Conservation (phyloP, 1,284 basidiomycete species). For the Ustilago hordei region DNA sequence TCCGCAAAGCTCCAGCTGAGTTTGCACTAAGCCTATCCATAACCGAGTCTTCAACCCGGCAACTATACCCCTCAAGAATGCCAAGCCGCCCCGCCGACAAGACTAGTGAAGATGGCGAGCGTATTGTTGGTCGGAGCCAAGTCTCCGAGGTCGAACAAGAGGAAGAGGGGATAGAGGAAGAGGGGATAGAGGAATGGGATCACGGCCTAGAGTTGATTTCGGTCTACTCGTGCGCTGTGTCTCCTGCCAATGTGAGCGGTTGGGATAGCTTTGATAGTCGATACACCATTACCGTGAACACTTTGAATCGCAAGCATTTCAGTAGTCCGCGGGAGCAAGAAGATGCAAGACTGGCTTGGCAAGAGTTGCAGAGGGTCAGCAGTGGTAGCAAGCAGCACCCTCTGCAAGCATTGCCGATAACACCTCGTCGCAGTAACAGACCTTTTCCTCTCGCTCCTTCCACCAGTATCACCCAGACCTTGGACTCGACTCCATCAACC, state of each 20-base stretch:
- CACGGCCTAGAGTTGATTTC: slow-evolving; percentile 2
- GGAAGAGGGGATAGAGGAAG: not conserved
- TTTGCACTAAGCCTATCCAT: not conserved
- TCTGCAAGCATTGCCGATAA: too few species aligned
- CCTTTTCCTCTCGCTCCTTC: not conserved
- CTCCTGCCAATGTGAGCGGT: not conserved
- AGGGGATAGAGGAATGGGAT: slow-evolving; percentile 5
- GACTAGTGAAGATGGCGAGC: not conserved
- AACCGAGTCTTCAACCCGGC: not conserved
- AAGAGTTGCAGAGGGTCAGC: too few species aligned
- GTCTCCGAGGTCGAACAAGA: not conserved
- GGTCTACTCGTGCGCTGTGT: not conserved
- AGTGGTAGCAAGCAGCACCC: too few species aligned
- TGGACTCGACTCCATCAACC: not conserved
- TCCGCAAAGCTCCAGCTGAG: not conserved
- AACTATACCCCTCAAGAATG: not conserved
- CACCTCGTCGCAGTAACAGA: not conserved
- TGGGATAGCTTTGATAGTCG: too few species aligned
- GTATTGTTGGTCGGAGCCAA: not conserved
- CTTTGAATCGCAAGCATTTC: too few species aligned
- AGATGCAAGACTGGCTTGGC: too few species aligned
- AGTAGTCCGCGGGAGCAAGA: too few species aligned
- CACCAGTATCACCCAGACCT: too few species aligned
- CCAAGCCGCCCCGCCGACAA: not conserved
- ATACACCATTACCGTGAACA: too few species aligned